Conservation (phyloP, 768 basidiomycete genomes). For the Auricularia auricula-judae region DNA sequence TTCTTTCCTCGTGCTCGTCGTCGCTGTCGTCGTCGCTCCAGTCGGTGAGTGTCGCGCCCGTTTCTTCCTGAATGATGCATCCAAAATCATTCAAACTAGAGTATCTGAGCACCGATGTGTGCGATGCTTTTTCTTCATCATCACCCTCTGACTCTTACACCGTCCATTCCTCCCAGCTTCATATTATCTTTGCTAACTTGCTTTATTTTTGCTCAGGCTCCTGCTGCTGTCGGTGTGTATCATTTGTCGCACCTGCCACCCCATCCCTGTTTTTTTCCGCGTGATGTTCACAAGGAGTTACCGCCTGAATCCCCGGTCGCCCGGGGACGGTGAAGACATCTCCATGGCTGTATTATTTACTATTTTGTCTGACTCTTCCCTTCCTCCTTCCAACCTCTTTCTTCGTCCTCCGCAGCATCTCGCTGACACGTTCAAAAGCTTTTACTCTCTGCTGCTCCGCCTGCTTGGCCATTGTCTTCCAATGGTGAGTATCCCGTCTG, state of each 20-base stretch:
- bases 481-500: not conserved
- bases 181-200: not conserved
- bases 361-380: not conserved
- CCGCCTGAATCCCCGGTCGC: not conserved
- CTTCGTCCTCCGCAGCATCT: not conserved
- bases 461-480: not conserved
- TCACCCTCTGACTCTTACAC: not conserved
- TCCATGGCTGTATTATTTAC: constrained; percentile 1
- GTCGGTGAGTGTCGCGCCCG: not conserved
- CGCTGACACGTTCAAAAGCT: not conserved
- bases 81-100: constrained; percentile 2
- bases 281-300: constrained; percentile 1
- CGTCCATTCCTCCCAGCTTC: not conserved
- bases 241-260: not conserved
- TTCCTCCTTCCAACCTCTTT: not conserved
- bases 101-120: not conserved
- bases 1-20: not conserved
- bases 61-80: not conserved
- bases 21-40: not conserved
- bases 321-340: not conserved
- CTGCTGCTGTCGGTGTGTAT: too few species aligned
- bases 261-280: not conserved
- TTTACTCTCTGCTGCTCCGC: not conserved
- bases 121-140: not conserved
- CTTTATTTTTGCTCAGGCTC: too few species aligned